Base-by-base conservation (phyloP, 768 basidiomycete genomes). In the Fibroporia radiculosa region DNA sequence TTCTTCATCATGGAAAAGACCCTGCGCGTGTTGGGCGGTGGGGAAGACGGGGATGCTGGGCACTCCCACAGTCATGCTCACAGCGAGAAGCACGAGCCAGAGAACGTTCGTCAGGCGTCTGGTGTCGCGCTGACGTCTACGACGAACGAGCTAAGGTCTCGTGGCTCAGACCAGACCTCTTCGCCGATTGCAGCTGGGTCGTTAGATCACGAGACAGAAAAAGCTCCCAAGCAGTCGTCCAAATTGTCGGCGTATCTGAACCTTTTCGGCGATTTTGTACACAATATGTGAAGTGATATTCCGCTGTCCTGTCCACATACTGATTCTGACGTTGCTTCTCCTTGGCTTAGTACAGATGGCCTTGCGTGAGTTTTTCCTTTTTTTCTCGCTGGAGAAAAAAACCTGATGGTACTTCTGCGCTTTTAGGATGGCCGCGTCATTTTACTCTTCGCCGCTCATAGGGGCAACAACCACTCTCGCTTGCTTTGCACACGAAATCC, bases 1-100 rank as follows among this genome's bases (percentile, higher is more conserved):
- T 95, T 95, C 67, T 95, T 93, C 68, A 74, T 92, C 55, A 89
- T 93, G 78, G 92, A 95, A 61, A 95, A 93, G 67, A 80, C 85
- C 10, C 73, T 93, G 52, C 78, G 91, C 16, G 89, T 91, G 10
- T 72, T 93, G 16, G 78, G 80, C 33, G 73, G 78, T 28, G 75
- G 71, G 36, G 73, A 66, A 42, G 60, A 64, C 13, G 61, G 66
- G 12, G 70, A 67, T n/a, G 72, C 76, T 48, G 71, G 65, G 8
- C 74, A 76, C 52, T 60, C 65, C 13, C 77, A 80, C 53, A 58
- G 71, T 12, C 85, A 89, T 62, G 74, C 77, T 0, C 75, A 77
- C 51, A 66, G 68, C 4, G 66, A 67, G 48, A 65, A 37, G 20
- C 40, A 70, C 45, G 60, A 61, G 16, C 52, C 63, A 32, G 57